These are phyloP conservation scores for Annulohypoxylon moriforme DNA, from an alignment of 495 filamentous ascomycete genomes.

Conservation along the genomic window DNA sequence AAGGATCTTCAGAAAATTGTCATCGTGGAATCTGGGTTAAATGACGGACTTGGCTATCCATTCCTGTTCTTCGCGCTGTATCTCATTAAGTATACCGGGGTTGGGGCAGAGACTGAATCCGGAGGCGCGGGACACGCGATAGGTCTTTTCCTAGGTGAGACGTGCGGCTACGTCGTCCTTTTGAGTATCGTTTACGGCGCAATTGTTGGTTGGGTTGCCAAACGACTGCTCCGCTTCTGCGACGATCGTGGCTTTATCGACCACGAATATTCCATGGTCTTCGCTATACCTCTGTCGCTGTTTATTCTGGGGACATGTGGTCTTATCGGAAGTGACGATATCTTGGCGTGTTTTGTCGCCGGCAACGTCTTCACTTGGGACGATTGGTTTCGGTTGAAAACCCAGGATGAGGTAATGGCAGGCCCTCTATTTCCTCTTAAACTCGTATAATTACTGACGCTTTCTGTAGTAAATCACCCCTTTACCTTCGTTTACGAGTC, in stretches of 20 bases:
- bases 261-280: slow-evolving; percentile 3
- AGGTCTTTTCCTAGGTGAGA: background rate
- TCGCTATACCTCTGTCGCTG: background rate
- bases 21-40: background rate
- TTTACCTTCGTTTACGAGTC: no score
- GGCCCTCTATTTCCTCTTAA: background rate
- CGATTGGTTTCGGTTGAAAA: background rate
- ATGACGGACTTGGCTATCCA: background rate
- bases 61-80: background rate
- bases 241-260: slow-evolving; percentile 2
- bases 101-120: background rate
- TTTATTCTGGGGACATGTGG: background rate
- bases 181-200: background rate
- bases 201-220: background rate
- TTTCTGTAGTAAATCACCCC: background rate
- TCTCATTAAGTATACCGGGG: background rate
- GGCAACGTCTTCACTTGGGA: slow-evolving; percentile 1
- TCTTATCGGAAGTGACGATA: background rate
- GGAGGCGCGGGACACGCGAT: background rate
- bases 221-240: slow-evolving; percentile 4
- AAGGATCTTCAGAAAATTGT: slow-evolving; percentile 1
- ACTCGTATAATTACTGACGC: background rate
- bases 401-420: background rate
- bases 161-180: background rate
- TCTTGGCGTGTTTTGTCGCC: background rate